phyloP scores from a whole-genome alignment of 2,329 filamentous ascomycete species.

The Hirsutella minnesotensis region DNA sequence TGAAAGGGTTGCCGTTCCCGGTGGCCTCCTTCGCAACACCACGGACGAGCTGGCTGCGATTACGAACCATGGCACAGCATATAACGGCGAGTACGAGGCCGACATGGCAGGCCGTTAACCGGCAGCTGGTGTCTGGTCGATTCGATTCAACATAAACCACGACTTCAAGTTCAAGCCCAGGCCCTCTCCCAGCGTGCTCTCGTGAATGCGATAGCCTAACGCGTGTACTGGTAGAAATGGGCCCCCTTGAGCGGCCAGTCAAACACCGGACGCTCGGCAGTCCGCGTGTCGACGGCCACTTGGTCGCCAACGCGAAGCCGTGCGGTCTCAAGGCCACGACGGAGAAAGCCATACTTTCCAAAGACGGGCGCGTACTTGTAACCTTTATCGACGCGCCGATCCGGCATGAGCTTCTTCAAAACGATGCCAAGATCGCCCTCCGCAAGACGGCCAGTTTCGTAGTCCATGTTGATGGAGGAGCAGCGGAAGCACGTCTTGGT shows the following conservation, averaged over 20 bases:
- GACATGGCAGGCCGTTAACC: too few species aligned
- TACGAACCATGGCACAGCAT: too few species aligned
- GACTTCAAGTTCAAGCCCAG: too few species aligned
- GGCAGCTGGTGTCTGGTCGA: too few species aligned
- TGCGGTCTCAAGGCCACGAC: conserved; percentile 10
- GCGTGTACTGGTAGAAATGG: conserved; percentile 12
- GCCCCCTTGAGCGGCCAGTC: conserved; percentile 33
- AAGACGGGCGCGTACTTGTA: conserved; percentile 58
- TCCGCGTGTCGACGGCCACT: conserved; percentile 37
- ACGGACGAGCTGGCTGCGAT: too few species aligned
- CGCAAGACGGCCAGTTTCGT: conserved; percentile 47
- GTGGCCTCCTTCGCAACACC: background rate
- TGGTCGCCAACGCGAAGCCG: conserved; percentile 42
- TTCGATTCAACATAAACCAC: too few species aligned
- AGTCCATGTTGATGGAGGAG: conserved; percentile 60
- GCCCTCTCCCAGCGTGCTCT: too few species aligned
- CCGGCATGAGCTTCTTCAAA: conserved; percentile 57
- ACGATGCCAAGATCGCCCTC: conserved; percentile 46
- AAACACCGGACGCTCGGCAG: conserved; percentile 39
- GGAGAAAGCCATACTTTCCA: conserved; percentile 58
- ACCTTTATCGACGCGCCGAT: conserved; percentile 60
- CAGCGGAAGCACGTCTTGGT: conserved; percentile 63
- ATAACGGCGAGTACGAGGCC: too few species aligned
- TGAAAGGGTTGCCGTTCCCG: too few species aligned
- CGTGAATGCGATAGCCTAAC: background rate